phyloP scores from a whole-genome alignment of 345 rosid species.

The Salix purpurea region DNA sequence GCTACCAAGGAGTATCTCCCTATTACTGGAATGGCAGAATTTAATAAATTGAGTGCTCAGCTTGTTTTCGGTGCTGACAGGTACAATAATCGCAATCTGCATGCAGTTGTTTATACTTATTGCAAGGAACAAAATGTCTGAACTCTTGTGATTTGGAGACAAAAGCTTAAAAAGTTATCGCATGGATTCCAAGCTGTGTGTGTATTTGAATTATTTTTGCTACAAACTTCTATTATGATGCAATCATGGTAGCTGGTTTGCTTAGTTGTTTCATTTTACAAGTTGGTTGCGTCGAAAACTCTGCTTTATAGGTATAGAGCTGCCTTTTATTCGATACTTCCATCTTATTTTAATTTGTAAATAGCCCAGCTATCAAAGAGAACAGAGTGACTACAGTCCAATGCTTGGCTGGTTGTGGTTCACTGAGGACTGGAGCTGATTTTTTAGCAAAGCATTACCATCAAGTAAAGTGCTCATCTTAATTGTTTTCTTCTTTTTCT shows the following conservation, averaged over 20 bases:
- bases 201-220: background rate
- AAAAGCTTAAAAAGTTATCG: background rate
- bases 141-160: background rate
- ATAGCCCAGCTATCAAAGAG: slow-evolving; percentile 32
- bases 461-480: slow-evolving; percentile 7
- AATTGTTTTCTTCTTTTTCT: background rate
- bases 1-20: slow-evolving; percentile 77
- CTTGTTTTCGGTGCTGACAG: slow-evolving; percentile 72
- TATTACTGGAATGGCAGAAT: slow-evolving; percentile 66
- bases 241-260: background rate
- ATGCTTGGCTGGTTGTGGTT: slow-evolving; percentile 35
- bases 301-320: background rate
- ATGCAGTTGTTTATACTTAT: background rate
- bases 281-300: background rate
- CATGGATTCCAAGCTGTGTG: background rate
- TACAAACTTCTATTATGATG: background rate
- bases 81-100: slow-evolving; percentile 20
- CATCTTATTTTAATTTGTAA: slow-evolving; percentile 8
- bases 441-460: slow-evolving; percentile 36
- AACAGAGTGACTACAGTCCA: slow-evolving; percentile 41
- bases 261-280: background rate
- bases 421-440: slow-evolving; percentile 38
- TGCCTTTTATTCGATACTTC: slow-evolving; percentile 9
- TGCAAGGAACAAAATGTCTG: background rate
- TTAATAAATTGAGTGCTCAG: slow-evolving; percentile 77